Evolutionary conservation across 2,329 filamentous ascomycete genomes (phyloP).

Genomic region (Cyclaneusma minus): DNA sequence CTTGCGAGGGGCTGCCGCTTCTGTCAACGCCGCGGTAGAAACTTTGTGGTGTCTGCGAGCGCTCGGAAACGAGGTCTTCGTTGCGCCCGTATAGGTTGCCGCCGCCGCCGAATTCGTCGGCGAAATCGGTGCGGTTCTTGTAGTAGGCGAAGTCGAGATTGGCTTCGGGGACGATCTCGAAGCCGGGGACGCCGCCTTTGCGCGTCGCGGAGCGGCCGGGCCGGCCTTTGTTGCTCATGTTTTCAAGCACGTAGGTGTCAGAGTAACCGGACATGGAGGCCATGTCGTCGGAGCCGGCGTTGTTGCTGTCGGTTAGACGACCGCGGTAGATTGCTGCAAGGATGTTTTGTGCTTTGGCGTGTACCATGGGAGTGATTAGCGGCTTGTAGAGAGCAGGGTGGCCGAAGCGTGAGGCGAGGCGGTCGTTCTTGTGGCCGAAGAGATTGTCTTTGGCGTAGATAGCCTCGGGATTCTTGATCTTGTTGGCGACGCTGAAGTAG

Average conservation of each 20-base stretch:
- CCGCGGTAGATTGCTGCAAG: slow-evolving; percentile 78
- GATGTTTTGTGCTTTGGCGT: slow-evolving; percentile 75
- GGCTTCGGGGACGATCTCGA: slow-evolving; percentile 78
- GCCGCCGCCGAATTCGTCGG: slow-evolving; percentile 71
- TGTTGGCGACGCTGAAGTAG: slow-evolving; percentile 58
- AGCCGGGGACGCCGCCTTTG: slow-evolving; percentile 40
- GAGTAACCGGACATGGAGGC: slow-evolving; percentile 58
- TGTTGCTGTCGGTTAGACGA: slow-evolving; percentile 52
- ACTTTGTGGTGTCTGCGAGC: slow-evolving; percentile 46
- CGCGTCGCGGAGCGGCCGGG: slow-evolving; percentile 22
- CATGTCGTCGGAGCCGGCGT: slow-evolving; percentile 37
- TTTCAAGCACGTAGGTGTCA: slow-evolving; percentile 64
- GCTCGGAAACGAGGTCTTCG: slow-evolving; percentile 39
- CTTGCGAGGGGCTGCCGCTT: slow-evolving; percentile 9
- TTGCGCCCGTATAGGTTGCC: slow-evolving; percentile 42
- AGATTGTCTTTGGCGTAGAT: slow-evolving; percentile 27
- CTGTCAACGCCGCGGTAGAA: slow-evolving; percentile 27
- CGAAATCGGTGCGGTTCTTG: slow-evolving; percentile 81
- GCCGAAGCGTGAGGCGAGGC: slow-evolving; percentile 64
- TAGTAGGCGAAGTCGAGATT: slow-evolving; percentile 84
- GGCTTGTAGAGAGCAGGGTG: slow-evolving; percentile 83
- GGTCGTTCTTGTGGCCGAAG: slow-evolving; percentile 43
- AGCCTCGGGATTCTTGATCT: slow-evolving; percentile 30
- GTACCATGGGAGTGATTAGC: slow-evolving; percentile 88
- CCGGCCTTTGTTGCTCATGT: slow-evolving; percentile 42